Conservation (phyloP, 179 eudicot species). For the Drosera spatulata region DNA sequence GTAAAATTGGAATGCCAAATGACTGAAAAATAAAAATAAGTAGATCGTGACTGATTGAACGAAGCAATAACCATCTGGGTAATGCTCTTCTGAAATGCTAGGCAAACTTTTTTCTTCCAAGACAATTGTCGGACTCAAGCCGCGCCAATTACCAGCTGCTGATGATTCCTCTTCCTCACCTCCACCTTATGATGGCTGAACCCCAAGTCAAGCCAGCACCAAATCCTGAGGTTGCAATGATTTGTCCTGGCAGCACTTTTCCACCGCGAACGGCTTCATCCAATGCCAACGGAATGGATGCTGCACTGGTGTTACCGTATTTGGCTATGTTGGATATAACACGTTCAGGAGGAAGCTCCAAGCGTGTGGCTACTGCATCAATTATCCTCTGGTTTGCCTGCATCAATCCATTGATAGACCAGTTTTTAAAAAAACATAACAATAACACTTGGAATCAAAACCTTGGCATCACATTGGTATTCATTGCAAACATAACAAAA, state of each 20-base stretch:
- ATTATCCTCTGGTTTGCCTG: slow-evolving; percentile 97
- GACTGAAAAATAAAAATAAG: no score
- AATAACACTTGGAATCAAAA: no score
- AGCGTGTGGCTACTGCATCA: slow-evolving; percentile 73
- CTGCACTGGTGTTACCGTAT: slow-evolving; percentile 93
- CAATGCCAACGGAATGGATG: slow-evolving; percentile 89
- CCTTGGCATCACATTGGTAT: no score
- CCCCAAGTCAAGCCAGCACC: slow-evolving; percentile 99
- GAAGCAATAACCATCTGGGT: no score
- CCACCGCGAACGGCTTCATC: slow-evolving; percentile 92
- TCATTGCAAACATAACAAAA: no score
- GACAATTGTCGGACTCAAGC: no score
- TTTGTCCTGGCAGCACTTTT: slow-evolving; percentile 64
- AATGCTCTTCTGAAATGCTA: no score
- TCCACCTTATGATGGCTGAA: slow-evolving; percentile 87
- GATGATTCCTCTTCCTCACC: slow-evolving; percentile 19
- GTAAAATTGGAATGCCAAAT: no score
- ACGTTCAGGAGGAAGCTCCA: slow-evolving; percentile 60
- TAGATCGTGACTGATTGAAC: no score
- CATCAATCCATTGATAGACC: slow-evolving; percentile 2
- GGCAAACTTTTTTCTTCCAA: no score
- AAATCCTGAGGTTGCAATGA: slow-evolving; percentile 84
- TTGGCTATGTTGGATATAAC: slow-evolving; percentile 84
- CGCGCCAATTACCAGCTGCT: no score
- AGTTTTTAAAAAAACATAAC: no score